phyloP scores from a whole-genome alignment of 2,329 filamentous ascomycete genomes.

The Catunica adiposa region DNA sequence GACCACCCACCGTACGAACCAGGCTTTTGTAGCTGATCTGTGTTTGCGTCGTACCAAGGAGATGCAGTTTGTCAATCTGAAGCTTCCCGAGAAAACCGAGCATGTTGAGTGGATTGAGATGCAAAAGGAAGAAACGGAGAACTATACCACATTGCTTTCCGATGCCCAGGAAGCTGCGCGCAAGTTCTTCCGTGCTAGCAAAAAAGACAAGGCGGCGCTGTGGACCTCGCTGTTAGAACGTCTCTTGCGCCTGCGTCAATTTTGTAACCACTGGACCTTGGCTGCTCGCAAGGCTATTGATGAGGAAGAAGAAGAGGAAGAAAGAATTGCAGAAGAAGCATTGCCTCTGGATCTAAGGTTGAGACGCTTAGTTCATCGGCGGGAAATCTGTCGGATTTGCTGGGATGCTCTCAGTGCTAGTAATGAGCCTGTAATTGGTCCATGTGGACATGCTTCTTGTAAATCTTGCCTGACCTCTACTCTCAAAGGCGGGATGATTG shows the following conservation, averaged over 20 bases:
- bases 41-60: constrained; percentile 72
- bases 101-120: constrained; percentile 63
- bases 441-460: constrained; percentile 71
- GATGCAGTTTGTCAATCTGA: constrained; percentile 74
- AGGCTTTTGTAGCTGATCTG: constrained; percentile 63
- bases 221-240: constrained; percentile 49
- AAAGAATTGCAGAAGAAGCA: not conserved
- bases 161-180: constrained; percentile 42
- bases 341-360: not conserved
- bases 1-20: constrained; percentile 47
- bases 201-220: constrained; percentile 7
- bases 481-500: constrained; percentile 54
- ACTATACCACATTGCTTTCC: constrained; percentile 58
- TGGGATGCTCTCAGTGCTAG: constrained; percentile 42
- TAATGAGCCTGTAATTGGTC: constrained; percentile 64
- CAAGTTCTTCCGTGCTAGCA: constrained; percentile 34
- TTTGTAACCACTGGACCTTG: constrained; percentile 79
- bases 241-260: constrained; percentile 65
- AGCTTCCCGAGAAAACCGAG: constrained; percentile 59
- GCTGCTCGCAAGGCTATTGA: constrained; percentile 53
- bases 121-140: constrained; percentile 53
- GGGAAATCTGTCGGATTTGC: constrained; percentile 73
- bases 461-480: constrained; percentile 43
- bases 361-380: constrained; percentile 25
- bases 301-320: not conserved